Base-by-base conservation (phyloP, 106 monocot genomes). In the Phalaenopsis equestris region DNA sequence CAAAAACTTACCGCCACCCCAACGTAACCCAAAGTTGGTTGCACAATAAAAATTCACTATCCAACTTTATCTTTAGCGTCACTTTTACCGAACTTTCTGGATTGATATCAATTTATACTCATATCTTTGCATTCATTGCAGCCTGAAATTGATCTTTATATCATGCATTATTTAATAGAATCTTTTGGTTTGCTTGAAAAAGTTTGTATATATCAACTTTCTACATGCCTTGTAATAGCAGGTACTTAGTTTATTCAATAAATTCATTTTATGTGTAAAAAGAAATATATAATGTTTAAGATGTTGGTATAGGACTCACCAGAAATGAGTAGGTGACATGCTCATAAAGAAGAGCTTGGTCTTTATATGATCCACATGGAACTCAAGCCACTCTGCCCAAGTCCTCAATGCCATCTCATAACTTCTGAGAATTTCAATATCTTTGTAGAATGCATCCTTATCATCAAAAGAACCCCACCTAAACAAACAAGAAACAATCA, bases 341-440 rank as follows among this genome's bases (percentile, higher is more conserved):
- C 88, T 88, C 80, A 88, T 78, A 52, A 93, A 90, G 86, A 88
- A 93, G 45, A 93, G 77, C 56, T 64, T 75, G 39, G 88, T 93
- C 85, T 79, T 88, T 10, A 14, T 38, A 42, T 1, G 81, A 64
- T 93, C 88, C 42, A 93, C 83, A 41, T 90, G 78, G 80, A 86
- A 86, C 72, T 93, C 90, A 47, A 93, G 88, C 93, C 93, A 93
- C n/a, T 90, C 85, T 16, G 90, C 79, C 93, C 93, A 93, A 56
- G 90, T 85, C 75, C 83, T 81, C 42, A 93, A 58, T 30, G 86
- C 85, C 79, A 93, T 74, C 77, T 93, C 90, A 75, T 83, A 93
- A 78, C 81, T 79, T 14, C 88, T 74, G 6, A 85, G 56, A 45
- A 75, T 80, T 73, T 83, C 77, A 30, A 88, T 85, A 75, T 90